phyloP scores from a whole-genome alignment of 805 yeast genomes.

The Lachancea sp. region DNA sequence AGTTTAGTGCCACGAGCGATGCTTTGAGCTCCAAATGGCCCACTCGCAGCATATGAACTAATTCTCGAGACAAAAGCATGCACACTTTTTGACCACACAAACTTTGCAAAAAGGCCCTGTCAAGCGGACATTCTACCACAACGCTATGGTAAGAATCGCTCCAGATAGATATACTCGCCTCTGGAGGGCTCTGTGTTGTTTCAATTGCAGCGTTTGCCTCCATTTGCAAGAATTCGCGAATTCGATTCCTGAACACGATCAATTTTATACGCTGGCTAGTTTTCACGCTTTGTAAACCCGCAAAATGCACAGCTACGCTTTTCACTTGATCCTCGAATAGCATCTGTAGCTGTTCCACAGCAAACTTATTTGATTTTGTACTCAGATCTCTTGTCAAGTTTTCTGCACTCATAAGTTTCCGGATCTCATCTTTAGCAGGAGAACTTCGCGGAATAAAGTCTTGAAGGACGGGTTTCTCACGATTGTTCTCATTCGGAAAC shows the following conservation, averaged over 20 bases:
- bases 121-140: slow-evolving; percentile 3
- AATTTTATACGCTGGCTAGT: background rate
- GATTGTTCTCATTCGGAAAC: background rate
- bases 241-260: background rate
- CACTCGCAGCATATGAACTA: slow-evolving; percentile 1
- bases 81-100: background rate
- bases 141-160: slow-evolving; percentile 2
- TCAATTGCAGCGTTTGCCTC: background rate
- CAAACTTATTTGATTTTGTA: background rate
- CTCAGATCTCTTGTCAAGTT: background rate
- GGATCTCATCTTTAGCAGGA: background rate
- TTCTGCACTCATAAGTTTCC: no score
- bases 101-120: background rate
- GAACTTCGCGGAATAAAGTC: background rate
- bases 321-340: background rate
- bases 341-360: background rate
- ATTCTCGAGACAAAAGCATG: slow-evolving; percentile 5
- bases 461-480: background rate
- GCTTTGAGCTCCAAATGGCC: background rate
- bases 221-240: background rate
- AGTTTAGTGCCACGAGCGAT: background rate
- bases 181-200: background rate
- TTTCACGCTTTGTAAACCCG: background rate
- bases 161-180: background rate
- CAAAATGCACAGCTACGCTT: background rate